Conservation (phyloP, 176 grass and related monocot species). For the Lolium multiflorum region DNA sequence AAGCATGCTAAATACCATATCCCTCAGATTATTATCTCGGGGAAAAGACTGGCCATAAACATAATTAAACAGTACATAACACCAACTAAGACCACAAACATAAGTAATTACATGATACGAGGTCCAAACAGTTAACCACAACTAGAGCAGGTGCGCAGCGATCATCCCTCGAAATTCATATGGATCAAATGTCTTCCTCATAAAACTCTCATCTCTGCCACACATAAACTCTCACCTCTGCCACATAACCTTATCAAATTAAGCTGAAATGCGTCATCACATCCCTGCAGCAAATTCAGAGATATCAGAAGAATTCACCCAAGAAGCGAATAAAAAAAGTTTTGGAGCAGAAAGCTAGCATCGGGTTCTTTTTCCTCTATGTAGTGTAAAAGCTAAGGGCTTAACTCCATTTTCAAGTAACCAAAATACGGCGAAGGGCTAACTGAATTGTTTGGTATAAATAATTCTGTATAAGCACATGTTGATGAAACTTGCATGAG, state of each 20-base stretch:
- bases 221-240: background rate
- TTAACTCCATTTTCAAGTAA: background rate
- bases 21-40: background rate
- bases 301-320: background rate
- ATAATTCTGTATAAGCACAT: background rate
- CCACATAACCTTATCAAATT: background rate
- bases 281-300: constrained; percentile 26
- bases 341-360: background rate
- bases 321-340: constrained; percentile 1
- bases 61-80: background rate
- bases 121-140: background rate
- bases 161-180: constrained; percentile 15
- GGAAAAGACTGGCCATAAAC: background rate
- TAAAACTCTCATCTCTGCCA: background rate
- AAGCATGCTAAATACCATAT: background rate
- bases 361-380: background rate
- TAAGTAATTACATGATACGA: background rate
- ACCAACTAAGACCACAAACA: constrained; percentile 21
- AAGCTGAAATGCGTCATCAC: background rate
- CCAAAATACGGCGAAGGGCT: background rate
- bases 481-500: background rate
- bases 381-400: background rate
- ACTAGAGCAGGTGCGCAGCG: background rate
- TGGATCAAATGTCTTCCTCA: constrained; percentile 16
- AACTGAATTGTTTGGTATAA: background rate